phyloP scores from a whole-genome alignment of 768 basidiomycete species.

The Amanita pseudoporphyria region DNA sequence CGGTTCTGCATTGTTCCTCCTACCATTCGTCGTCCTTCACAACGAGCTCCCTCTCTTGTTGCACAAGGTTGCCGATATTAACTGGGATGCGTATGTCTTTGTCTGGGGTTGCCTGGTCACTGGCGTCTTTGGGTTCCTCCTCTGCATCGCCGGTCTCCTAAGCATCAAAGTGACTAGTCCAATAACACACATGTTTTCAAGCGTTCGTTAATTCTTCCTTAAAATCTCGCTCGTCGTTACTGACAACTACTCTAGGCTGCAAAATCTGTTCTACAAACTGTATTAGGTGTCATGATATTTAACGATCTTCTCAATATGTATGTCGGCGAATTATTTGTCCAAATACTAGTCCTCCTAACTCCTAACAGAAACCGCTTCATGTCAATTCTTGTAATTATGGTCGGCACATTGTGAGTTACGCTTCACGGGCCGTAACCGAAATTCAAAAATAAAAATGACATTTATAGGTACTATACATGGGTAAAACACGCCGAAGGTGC shows the following conservation, averaged over 20 bases:
- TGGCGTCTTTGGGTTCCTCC: constrained; percentile 72
- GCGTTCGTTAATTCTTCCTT: constrained; percentile 33
- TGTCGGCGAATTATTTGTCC: constrained; percentile 17
- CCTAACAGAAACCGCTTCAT: constrained; percentile 45
- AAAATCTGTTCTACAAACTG: constrained; percentile 74
- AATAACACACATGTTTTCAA: constrained; percentile 80
- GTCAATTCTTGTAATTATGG: constrained; percentile 59
- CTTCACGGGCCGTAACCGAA: not conserved
- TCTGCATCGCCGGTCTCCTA: constrained; percentile 69
- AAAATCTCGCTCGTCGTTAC: constrained; percentile 1
- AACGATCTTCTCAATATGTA: constrained; percentile 65
- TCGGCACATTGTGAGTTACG: constrained; percentile 53
- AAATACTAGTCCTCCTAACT: not conserved
- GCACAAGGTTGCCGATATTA: constrained; percentile 24
- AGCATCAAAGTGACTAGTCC: constrained; percentile 80
- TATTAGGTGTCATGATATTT: constrained; percentile 72
- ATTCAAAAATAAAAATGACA: not conserved
- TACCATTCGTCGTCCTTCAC: constrained; percentile 49
- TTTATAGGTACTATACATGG: constrained; percentile 50
- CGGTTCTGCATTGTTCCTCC: constrained; percentile 54
- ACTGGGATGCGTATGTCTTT: constrained; percentile 46
- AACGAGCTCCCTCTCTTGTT: constrained; percentile 40
- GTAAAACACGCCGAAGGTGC: constrained; percentile 17
- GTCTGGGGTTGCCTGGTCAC: constrained; percentile 59
- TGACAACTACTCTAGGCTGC: constrained; percentile 44